Percentiles rank a stretch among this genome's conserved stretches.
Conservation (phyloP, 169 alveolate genomes). For the Toxoplasma gondii region DNA sequence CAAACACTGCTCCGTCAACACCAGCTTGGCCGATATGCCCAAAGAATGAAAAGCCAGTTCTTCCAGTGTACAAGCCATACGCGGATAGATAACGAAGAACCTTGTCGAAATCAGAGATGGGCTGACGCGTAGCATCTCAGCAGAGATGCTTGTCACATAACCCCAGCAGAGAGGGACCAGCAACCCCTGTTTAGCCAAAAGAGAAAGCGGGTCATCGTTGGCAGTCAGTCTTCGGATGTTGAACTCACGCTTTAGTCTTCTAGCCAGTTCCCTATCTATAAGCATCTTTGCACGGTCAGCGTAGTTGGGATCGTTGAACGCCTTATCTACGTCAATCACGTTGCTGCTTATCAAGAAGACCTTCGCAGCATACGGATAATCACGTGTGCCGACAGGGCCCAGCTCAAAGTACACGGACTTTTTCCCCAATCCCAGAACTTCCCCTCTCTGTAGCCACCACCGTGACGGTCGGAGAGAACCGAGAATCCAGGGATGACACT, state of each 20-base stretch:
- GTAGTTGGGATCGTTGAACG: constrained; percentile 22
- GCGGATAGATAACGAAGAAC: constrained; percentile 13
- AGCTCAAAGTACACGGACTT: constrained; percentile 8
- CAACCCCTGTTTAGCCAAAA: not conserved
- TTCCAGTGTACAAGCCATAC: not conserved
- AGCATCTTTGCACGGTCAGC: not conserved
- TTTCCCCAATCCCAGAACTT: not conserved
- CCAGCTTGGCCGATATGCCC: constrained; percentile 13
- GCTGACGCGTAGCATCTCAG: not conserved
- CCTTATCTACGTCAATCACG: not conserved
- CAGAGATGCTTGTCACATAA: not conserved
- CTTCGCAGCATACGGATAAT: not conserved
- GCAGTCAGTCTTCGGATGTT: not conserved
- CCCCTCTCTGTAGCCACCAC: not conserved
- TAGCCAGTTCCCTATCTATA: not conserved
- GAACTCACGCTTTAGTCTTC: not conserved
- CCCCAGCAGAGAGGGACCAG: constrained; percentile 36
- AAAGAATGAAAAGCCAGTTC: not conserved
- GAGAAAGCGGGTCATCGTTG: constrained; percentile 8
- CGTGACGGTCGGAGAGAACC: not conserved
- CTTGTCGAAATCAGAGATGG: not conserved
- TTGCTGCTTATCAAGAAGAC: not conserved
- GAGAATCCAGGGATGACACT: constrained; percentile 1
- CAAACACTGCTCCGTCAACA: constrained; percentile 11
- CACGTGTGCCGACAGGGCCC: not conserved